phyloP scores from a whole-genome alignment of 495 filamentous ascomycete species.

The Podospora pseudoanserina region DNA sequence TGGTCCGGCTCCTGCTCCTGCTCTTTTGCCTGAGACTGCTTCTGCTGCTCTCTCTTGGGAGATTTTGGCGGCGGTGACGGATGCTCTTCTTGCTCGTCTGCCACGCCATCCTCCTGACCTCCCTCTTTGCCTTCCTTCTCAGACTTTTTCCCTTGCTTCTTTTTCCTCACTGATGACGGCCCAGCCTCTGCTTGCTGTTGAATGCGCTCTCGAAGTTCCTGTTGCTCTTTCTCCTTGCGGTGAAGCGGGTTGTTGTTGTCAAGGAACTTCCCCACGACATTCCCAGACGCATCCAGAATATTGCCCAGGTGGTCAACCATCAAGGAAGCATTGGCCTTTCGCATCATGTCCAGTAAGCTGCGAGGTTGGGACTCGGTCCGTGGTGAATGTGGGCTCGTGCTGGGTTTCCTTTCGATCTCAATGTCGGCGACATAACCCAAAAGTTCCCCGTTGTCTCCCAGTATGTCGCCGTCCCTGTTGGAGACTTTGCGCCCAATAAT shows the following conservation, averaged over 20 bases:
- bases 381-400: constrained; percentile 2
- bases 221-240: constrained; percentile 25
- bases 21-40: constrained; percentile 3
- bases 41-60: neutral
- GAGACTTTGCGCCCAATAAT: constrained; percentile 45
- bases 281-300: constrained; percentile 41
- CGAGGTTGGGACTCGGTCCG: constrained; percentile 14
- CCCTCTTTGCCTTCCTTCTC: constrained; percentile 18
- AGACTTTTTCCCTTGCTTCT: constrained; percentile 12
- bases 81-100: neutral
- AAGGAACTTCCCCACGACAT: constrained; percentile 45
- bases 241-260: constrained; percentile 38
- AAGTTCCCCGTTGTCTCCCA: constrained; percentile 43
- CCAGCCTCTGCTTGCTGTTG: neutral
- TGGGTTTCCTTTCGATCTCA: constrained; percentile 28
- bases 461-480: constrained; percentile 41
- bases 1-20: constrained; percentile 14
- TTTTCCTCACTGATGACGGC: constrained; percentile 10
- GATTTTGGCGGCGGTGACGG: constrained; percentile 7
- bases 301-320: constrained; percentile 46
- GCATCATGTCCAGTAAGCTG: constrained; percentile 38
- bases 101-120: constrained; percentile 4
- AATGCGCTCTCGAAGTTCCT: constrained; percentile 8
- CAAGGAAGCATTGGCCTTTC: constrained; percentile 32
- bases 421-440: constrained; percentile 48